Evolutionary conservation across 2,329 filamentous ascomycete genomes (phyloP).

Genomic region (Colletotrichum tamarilloi): DNA sequence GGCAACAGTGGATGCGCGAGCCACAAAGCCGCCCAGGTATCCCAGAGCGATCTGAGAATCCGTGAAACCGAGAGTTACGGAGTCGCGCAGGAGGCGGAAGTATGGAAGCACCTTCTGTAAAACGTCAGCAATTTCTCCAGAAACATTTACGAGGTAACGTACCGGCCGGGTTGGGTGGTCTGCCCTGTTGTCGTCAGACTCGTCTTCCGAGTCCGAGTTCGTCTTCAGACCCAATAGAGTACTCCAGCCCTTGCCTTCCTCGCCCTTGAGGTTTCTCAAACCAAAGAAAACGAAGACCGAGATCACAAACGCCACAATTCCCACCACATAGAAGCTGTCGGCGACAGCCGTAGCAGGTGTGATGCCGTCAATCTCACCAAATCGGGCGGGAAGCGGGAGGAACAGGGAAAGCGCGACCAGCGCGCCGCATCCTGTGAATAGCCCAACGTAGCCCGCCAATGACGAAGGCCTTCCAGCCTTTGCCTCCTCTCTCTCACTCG

Average conservation of each 20-base stretch:
- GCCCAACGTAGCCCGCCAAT: constrained; percentile 88
- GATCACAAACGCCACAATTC: constrained; percentile 75
- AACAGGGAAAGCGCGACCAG: constrained; percentile 86
- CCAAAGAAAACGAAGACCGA: constrained; percentile 83
- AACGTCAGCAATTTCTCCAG: not conserved
- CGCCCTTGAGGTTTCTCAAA: constrained; percentile 74
- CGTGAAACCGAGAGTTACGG: constrained; percentile 76
- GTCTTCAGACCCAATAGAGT: constrained; percentile 60
- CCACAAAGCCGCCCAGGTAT: constrained; percentile 95
- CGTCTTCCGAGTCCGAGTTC: constrained; percentile 11
- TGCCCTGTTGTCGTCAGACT: constrained; percentile 33
- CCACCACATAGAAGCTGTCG: constrained; percentile 90
- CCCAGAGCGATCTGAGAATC: constrained; percentile 85
- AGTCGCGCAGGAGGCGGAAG: constrained; percentile 68
- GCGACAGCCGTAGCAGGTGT: constrained; percentile 80
- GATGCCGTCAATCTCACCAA: constrained; percentile 76
- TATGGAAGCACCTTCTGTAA: constrained; percentile 61
- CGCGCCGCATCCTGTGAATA: constrained; percentile 93
- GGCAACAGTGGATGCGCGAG: constrained; percentile 91
- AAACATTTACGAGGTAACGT: constrained; percentile 31
- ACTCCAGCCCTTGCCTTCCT: constrained; percentile 80
- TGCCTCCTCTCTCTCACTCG: constrained; percentile 38
- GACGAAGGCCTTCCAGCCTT: constrained; percentile 60
- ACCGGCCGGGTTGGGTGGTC: constrained; percentile 42
- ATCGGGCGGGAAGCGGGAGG: constrained; percentile 85